A percentile compares a stretch with the other conserved stretches of the same genome.
phyloP scores from a whole-genome alignment of 139 green algal genomes.

The Yamagishiella unicocca region DNA sequence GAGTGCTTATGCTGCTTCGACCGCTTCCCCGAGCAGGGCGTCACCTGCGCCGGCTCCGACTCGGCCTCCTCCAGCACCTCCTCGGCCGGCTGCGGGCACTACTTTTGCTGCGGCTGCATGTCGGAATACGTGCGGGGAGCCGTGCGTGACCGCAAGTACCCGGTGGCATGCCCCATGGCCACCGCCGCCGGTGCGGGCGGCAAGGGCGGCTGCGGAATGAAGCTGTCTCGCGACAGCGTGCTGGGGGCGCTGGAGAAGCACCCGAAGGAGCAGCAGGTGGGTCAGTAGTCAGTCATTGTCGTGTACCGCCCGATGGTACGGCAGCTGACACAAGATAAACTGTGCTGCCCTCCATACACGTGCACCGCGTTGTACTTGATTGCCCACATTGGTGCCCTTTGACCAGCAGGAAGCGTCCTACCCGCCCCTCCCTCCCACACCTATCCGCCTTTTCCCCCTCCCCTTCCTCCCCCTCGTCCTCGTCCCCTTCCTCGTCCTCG shows the following conservation, averaged over 20 bases:
- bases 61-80: slow-evolving; percentile 23
- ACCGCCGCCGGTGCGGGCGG: slow-evolving; percentile 10
- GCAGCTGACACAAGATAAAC: no score
- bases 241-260: neutral
- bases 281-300: no score
- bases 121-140: slow-evolving; percentile 48
- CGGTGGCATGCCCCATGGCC: slow-evolving; percentile 53
- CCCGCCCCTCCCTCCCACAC: no score
- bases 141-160: slow-evolving; percentile 52
- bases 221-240: neutral
- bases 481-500: no score
- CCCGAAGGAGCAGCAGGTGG: slow-evolving; percentile 19
- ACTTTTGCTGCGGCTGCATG: slow-evolving; percentile 61
- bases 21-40: neutral
- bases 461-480: no score
- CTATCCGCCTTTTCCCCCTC: no score
- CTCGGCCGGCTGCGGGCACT: slow-evolving; percentile 46
- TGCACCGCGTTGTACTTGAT: no score
- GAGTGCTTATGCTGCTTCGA: slow-evolving; percentile 27
- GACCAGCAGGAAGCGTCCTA: no score
- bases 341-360: no score
- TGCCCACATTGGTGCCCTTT: no score
- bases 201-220: neutral
- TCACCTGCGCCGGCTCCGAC: slow-evolving; percentile 24
- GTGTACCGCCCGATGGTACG: no score